Percentiles rank a stretch among this genome's conserved stretches.
phyloP scores from a whole-genome alignment of 2,329 filamentous ascomycete genomes.

The Colletotrichum paranaense region DNA sequence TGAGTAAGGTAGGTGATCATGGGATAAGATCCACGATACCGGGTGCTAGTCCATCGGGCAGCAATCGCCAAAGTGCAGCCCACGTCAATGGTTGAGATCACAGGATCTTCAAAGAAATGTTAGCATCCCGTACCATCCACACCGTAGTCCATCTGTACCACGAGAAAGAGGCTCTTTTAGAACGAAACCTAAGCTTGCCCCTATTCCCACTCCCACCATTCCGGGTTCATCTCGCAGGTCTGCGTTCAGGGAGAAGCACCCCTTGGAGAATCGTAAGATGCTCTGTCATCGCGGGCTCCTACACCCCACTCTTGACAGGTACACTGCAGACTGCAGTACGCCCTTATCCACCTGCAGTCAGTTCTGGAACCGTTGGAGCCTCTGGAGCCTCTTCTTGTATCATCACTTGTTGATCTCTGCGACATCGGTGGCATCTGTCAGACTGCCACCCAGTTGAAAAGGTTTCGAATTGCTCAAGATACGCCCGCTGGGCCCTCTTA shows the following conservation, averaged over 20 bases:
- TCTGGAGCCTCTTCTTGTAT: neutral
- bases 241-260: neutral
- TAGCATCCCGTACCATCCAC: neutral
- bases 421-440: neutral
- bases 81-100: neutral
- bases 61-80: neutral
- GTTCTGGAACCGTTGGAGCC: neutral
- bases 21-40: neutral
- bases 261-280: conserved; percentile 24
- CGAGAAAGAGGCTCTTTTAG: too few relatives aligned
- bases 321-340: neutral
- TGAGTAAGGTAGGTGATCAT: neutral
- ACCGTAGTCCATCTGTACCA: neutral
- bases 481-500: neutral
- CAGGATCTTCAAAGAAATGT: neutral
- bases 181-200: neutral
- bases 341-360: neutral
- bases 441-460: too few relatives aligned
- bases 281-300: conserved; percentile 10
- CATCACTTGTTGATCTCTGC: neutral
- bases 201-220: conserved; percentile 2
- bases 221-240: conserved; percentile 20
- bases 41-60: neutral
- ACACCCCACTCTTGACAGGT: neutral
- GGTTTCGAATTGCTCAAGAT: neutral